Evolutionary conservation across 1,284 basidiomycete genomes (phyloP).

Genomic region (Puccinia coronata): DNA sequence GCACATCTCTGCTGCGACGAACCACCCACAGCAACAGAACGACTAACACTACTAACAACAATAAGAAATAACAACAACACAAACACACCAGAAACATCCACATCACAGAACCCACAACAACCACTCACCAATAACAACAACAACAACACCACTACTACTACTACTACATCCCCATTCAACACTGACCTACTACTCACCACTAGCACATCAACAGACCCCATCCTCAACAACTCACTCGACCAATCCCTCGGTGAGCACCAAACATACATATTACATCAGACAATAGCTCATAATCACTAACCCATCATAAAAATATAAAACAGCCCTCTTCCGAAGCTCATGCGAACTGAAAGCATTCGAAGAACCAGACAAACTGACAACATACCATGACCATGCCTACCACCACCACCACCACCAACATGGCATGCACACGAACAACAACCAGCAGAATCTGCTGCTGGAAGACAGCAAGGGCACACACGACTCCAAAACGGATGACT

Average conservation of each 20-base stretch:
- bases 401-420: constrained; percentile 1
- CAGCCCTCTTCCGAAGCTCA: constrained; percentile 26
- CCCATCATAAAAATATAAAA: background rate
- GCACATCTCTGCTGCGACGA: constrained; percentile 87
- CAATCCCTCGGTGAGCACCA: constrained; percentile 11
- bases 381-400: background rate
- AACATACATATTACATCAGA: too few species aligned
- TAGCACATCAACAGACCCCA: background rate
- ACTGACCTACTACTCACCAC: constrained; percentile 19
- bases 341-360: constrained; percentile 11
- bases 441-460: background rate
- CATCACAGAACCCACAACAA: background rate
- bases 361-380: background rate
- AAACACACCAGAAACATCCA: background rate
- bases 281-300: too few species aligned
- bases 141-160: background rate
- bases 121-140: background rate
- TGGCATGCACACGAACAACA: too few species aligned
- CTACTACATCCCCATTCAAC: constrained; percentile 12
- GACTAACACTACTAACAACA: background rate
- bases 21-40: constrained; percentile 62
- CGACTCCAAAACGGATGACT: background rate
- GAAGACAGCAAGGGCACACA: background rate
- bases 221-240: constrained; percentile 13
- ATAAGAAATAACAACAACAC: background rate